phyloP scores from a whole-genome alignment of 805 yeast genomes.

The Kodamaea nitidulidarum region DNA sequence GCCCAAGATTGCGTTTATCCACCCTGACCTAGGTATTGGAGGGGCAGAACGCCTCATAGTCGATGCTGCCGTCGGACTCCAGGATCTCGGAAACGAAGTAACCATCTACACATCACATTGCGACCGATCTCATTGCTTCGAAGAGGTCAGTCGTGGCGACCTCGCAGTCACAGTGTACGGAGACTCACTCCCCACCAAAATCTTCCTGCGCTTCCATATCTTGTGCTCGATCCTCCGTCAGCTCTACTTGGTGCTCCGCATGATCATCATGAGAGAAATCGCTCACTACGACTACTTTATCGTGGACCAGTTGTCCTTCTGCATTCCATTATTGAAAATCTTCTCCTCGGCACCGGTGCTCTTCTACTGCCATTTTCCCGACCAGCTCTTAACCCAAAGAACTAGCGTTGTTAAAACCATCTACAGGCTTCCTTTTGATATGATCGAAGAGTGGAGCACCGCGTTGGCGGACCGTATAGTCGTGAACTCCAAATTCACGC shows the following conservation, averaged over 20 bases:
- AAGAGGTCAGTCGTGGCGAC: conserved; percentile 64
- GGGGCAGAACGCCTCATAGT: conserved; percentile 98
- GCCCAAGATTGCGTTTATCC: conserved; percentile 69
- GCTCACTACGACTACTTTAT: conserved; percentile 63
- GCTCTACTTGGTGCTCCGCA: conserved; percentile 49
- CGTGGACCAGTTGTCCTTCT: conserved; percentile 84
- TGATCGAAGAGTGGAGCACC: conserved; percentile 78
- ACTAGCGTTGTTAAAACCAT: conserved; percentile 50
- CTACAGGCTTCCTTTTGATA: conserved; percentile 81
- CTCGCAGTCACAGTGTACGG: conserved; percentile 73
- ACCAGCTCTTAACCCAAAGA: conserved; percentile 67
- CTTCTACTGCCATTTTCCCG: conserved; percentile 97
- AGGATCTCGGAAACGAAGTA: conserved; percentile 54
- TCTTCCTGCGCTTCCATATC: conserved; percentile 68
- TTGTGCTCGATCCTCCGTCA: conserved; percentile 84
- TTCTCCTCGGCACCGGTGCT: conserved; percentile 45
- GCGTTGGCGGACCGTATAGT: conserved; percentile 71
- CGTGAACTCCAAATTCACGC: conserved; percentile 87
- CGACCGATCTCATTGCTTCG: conserved; percentile 83
- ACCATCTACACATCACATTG: conserved; percentile 85
- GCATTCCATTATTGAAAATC: conserved; percentile 65
- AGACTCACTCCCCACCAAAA: conserved; percentile 71
- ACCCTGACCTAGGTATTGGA: conserved; percentile 94
- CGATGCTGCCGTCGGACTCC: conserved; percentile 88
- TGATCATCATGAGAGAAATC: conserved; percentile 48